Base-by-base conservation (phyloP, 352 stramenopile species). In the Nothophytophthora sp. region DNA sequence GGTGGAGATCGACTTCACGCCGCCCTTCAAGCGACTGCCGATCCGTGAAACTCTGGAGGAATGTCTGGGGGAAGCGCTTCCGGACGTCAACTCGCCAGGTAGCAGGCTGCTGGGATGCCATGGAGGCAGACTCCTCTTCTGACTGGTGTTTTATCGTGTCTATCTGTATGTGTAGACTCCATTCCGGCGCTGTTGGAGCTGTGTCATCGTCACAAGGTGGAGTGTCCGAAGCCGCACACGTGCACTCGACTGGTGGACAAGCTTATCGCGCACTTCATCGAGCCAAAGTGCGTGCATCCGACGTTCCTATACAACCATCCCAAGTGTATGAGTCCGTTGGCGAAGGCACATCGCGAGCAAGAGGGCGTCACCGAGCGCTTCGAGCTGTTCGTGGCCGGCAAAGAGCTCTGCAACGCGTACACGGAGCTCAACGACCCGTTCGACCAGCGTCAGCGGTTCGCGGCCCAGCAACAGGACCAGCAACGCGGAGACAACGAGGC, bases 291-390 rank as follows among this genome's bases (percentile, higher is more conserved):
- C 50, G 81, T 75, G 20, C 77, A 92, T 67, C 97, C 97, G 18
- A 99, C 98, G 24, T 99, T 99, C 73, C 97, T 99, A 33, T 98
- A 96, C 70, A 96, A 99, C 73, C 98, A 99, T 67, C 97, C 97
- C 1, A 82, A 98, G n/a, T 97, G 98, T 79, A 97, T 95, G 62
- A 98, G 90, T 63, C 96, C 96, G n/a, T 73, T 99, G 41, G 93
- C 96, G 48, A 99, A 99, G 89, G 96, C 96, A 47, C 96, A 99
- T 80, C 81, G 93, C 40, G 83, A 76, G 48, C 96, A 96, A 55
- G 68, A 81, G 2, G 95, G 90, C 6, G 76, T 99, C 41, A 97
- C 97, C 13, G 97, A 99, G 71, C 85, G 97, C 47, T 99, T 99
- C 64, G 97, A 99, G 80, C 78, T 99, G 19, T 99, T 99, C 76